These are phyloP conservation scores for Pyrenophora tritici-repentis DNA, from an alignment of 2,329 filamentous ascomycete species.

Conservation along the genomic window DNA sequence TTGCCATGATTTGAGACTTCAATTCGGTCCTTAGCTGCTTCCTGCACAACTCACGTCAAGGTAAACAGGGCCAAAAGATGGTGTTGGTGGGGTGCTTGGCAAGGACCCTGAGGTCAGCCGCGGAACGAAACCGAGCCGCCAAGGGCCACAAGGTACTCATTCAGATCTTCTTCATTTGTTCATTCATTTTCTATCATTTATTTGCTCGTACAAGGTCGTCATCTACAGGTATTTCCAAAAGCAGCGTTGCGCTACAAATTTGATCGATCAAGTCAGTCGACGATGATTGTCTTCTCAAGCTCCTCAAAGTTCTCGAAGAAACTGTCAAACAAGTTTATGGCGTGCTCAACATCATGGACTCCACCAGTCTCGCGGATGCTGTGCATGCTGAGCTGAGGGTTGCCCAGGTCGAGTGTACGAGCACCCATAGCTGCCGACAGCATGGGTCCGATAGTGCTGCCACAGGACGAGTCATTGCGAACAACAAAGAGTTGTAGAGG, in stretches of 20 bases:
- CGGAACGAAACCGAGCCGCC: slow-evolving; percentile 14
- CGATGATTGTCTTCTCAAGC: slow-evolving; percentile 79
- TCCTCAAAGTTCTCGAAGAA: slow-evolving; percentile 87
- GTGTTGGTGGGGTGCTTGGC: slow-evolving; percentile 39
- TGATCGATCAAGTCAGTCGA: slow-evolving; percentile 64
- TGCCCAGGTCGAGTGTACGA: slow-evolving; percentile 88
- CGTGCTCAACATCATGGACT: slow-evolving; percentile 82
- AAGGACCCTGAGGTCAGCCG: slow-evolving; percentile 19
- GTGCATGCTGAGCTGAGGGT: slow-evolving; percentile 95
- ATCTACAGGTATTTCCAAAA: slow-evolving; percentile 4
- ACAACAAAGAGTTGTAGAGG: slow-evolving; percentile 96
- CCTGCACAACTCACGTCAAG: background rate
- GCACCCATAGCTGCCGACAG: slow-evolving; percentile 83
- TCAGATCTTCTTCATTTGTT: background rate
- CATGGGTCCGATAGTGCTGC: slow-evolving; percentile 98
- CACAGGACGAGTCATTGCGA: slow-evolving; percentile 91
- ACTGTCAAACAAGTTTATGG: slow-evolving; percentile 81
- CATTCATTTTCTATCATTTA: slow-evolving; percentile 2
- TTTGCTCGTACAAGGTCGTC: slow-evolving; percentile 1
- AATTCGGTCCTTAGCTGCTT: background rate
- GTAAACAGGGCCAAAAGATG: slow-evolving; percentile 10
- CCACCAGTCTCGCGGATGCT: slow-evolving; percentile 94
- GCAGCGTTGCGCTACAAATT: slow-evolving; percentile 24
- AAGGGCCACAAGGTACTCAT: slow-evolving; percentile 5
- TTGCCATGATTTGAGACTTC: slow-evolving; percentile 25